These are phyloP conservation scores for Tieghemiomyces parasiticus DNA, from an alignment of 192 early-diverging fungal genomes.

Conservation along the genomic window DNA sequence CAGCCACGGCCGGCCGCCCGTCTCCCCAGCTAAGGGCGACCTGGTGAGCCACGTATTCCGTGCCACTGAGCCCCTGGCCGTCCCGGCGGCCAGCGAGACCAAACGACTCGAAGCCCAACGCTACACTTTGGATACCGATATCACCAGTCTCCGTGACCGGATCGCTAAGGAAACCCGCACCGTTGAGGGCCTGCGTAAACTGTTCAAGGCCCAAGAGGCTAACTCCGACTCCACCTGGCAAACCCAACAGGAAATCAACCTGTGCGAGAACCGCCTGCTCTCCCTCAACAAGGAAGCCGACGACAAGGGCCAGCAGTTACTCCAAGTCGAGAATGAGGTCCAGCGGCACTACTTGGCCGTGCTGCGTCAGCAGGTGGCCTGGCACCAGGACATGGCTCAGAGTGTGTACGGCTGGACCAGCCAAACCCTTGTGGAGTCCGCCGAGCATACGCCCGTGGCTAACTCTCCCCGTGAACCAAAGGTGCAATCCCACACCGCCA, in stretches of 20 bases:
- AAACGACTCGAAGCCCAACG: not conserved
- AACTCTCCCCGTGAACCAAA: not conserved
- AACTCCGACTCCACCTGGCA: slow-evolving; percentile 3
- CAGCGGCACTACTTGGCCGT: slow-evolving; percentile 7
- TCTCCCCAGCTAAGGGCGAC: not conserved
- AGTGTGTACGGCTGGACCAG: not conserved
- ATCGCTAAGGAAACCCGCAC: slow-evolving; percentile 5
- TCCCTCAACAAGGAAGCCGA: slow-evolving; percentile 8
- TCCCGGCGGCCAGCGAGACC: not conserved
- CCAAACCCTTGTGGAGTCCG: not conserved
- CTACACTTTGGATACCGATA: not conserved
- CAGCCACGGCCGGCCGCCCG: too few species aligned
- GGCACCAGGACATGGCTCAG: slow-evolving; percentile 1
- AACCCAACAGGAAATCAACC: slow-evolving; percentile 6
- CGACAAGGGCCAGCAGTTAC: not conserved
- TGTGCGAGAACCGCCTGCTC: slow-evolving; percentile 10
- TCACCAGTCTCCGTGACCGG: not conserved
- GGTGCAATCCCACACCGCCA: not conserved
- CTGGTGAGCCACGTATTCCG: not conserved
- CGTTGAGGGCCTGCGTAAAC: slow-evolving; percentile 5
- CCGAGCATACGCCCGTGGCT: not conserved
- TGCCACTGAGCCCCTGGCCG: not conserved
- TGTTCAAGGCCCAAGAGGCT: not conserved
- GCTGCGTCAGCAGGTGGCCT: slow-evolving; percentile 7
- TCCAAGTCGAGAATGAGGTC: not conserved